Conservation (phyloP, 2,329 filamentous ascomycete species). For the Aureobasidium lini region DNA sequence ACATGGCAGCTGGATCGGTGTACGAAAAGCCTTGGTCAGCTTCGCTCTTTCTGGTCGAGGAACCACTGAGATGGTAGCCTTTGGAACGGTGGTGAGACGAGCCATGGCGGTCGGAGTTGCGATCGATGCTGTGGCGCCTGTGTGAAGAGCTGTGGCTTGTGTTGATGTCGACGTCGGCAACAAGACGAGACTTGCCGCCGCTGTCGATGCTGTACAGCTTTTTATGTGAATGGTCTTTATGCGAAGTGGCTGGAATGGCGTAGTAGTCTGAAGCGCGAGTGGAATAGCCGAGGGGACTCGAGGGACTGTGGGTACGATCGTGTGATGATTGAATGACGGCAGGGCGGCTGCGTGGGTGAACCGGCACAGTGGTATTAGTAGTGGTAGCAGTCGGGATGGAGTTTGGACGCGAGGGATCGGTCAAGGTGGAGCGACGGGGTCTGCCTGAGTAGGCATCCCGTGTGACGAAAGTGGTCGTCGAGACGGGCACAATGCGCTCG, state of each 20-base stretch:
- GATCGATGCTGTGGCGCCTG: conserved; percentile 26
- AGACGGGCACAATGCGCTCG: conserved; percentile 31
- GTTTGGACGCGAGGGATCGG: conserved; percentile 28
- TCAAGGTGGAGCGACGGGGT: conserved; percentile 38
- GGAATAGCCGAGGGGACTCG: conserved; percentile 27
- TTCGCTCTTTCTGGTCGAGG: conserved; percentile 17
- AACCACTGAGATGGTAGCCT: conserved; percentile 26
- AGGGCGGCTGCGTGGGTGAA: conserved; percentile 28
- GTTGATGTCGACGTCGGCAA: conserved; percentile 32
- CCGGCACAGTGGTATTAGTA: conserved; percentile 27
- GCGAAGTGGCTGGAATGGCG: conserved; percentile 29
- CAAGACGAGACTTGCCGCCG: conserved; percentile 26
- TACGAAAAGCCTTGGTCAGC: conserved; percentile 34
- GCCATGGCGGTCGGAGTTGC: conserved; percentile 20
- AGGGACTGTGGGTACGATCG: conserved; percentile 35
- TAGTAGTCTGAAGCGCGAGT: conserved; percentile 28
- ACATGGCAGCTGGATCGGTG: conserved; percentile 44
- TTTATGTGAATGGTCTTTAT: conserved; percentile 39
- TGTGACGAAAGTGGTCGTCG: conserved; percentile 27
- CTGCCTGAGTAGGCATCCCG: conserved; percentile 39
- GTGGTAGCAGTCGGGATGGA: conserved; percentile 7
- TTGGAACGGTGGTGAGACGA: conserved; percentile 22
- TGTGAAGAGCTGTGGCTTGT: conserved; percentile 18
- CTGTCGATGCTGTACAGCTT: conserved; percentile 44
- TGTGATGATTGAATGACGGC: conserved; percentile 27